Base-by-base conservation (phyloP, 495 filamentous ascomycete genomes). In the Penicillium tannophilum region DNA sequence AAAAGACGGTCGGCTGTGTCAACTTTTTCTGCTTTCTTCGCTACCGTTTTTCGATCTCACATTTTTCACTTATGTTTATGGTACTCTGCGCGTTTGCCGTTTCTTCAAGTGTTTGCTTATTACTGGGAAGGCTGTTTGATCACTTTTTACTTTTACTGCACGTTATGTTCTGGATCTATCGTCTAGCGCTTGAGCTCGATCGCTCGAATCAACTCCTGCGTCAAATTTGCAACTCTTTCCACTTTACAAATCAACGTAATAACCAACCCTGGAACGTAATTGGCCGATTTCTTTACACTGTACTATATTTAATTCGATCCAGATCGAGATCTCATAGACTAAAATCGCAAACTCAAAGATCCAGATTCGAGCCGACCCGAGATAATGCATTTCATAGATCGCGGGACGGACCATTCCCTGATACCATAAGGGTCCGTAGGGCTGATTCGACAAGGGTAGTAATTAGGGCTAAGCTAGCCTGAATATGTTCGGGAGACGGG, bases 101-200 rank as follows among this genome's bases (percentile, higher is more conserved):
- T 64, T 56, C 55, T 63, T 64, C 52, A 24, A 64, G 54, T 54
- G 46, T 64, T 56, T 59, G 52, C 51, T 62, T 59, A 63, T 45
- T 36, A 46, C 55, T 54, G 75, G 76, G 72, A 72, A 74, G 77
- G 77, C 70, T 80, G 76, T 80, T 69, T 80, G 76, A 80, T 80
- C 70, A 79, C 63, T 66, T 30, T 63, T 63, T 61, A 49, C 14
- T 39, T 55, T 53, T 14, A 31, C 23, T 47, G 47, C n/a, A 46
- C 14, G 10, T 36, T 44, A 24, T 30, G 41, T 55, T 55, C 19
- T 43, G 1, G 0, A 26, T 33, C 39, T 44, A 44, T 14, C 39
- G 23, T 26, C 43, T 24, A 47, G 41, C 17, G 42, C 43, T 19
- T 8, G 46, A 49, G 44, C 23, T 47, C 43, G 43, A 46, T 46